A percentile compares a stretch with the other conserved stretches of the same genome.
phyloP scores from a whole-genome alignment of 352 stramenopile species.

The Globisporangium uncinulatum region DNA sequence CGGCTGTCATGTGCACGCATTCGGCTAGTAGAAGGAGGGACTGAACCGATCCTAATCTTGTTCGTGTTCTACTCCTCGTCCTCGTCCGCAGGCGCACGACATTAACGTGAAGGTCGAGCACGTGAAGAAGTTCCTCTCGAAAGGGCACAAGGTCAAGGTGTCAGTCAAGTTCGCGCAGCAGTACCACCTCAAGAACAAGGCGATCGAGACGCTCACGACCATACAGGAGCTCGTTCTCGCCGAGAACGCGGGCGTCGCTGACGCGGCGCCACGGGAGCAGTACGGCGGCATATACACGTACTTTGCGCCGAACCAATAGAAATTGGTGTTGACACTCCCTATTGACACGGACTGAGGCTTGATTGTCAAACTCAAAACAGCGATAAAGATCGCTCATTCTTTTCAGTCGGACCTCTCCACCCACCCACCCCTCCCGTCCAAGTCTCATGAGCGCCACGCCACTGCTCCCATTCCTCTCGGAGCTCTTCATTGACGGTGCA shows the following conservation, averaged over 20 bases:
- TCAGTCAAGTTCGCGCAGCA: conserved; percentile 60
- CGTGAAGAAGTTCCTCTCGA: conserved; percentile 55
- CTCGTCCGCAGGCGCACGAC: conserved; percentile 37
- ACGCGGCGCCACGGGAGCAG: conserved; percentile 31
- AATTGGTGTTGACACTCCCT: neutral
- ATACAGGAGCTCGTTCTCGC: conserved; percentile 39
- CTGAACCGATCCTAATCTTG: neutral
- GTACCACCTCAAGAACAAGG: conserved; percentile 48
- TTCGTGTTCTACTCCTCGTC: neutral
- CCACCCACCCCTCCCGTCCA: neutral
- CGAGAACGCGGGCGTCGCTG: conserved; percentile 25
- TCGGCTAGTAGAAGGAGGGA: too few relatives aligned
- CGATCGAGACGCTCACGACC: conserved; percentile 34
- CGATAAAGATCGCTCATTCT: neutral
- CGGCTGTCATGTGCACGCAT: neutral
- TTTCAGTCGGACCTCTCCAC: neutral
- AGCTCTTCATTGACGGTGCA: conserved; percentile 59
- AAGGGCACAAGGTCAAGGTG: conserved; percentile 80
- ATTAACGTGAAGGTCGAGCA: conserved; percentile 69
- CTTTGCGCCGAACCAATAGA: conserved; percentile 27
- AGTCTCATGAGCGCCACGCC: conserved; percentile 1
- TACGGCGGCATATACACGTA: conserved; percentile 58
- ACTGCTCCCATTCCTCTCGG: conserved; percentile 28
- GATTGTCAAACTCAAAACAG: neutral
- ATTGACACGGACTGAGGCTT: neutral